A percentile compares a stretch with the other conserved stretches of the same genome.
phyloP scores from a whole-genome alignment of 176 grass and related monocot genomes.

The Aegilops umbellulata region DNA sequence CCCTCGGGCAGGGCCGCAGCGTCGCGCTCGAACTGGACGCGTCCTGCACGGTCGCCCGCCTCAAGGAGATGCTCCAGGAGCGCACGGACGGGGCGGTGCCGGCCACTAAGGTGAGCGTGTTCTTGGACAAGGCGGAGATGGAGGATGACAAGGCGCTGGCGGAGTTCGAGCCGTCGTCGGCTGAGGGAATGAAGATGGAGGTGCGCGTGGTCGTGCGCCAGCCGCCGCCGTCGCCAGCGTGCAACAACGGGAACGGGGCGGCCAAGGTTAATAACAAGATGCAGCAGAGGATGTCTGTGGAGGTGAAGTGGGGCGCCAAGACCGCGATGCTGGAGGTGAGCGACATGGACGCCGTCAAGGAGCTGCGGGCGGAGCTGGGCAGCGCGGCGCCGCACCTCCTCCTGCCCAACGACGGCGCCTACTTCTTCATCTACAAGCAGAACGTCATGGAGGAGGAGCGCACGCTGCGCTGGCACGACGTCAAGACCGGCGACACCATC shows the following conservation, averaged over 20 bases:
- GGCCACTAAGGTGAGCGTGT: background rate
- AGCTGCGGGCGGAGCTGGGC: background rate
- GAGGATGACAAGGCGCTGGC: conserved; percentile 32
- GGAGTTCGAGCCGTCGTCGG: conserved; percentile 13
- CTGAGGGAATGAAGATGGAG: conserved; percentile 7
- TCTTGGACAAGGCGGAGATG: conserved; percentile 45
- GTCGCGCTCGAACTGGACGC: conserved; percentile 18
- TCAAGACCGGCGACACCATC: conserved; percentile 53
- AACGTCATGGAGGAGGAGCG: conserved; percentile 64
- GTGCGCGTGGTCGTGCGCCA: conserved; percentile 16
- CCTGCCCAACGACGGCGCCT: conserved; percentile 14
- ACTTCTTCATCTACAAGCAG: conserved; percentile 61
- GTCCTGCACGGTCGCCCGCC: conserved; percentile 2
- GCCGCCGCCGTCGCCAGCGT: background rate
- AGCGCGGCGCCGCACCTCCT: background rate
- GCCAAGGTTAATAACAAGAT: background rate
- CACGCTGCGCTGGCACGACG: conserved; percentile 58
- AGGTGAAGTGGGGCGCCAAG: conserved; percentile 29
- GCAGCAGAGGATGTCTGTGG: conserved; percentile 23
- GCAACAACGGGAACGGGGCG: background rate
- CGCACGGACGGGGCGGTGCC: conserved; percentile 32
- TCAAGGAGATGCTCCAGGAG: conserved; percentile 47
- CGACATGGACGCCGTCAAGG: conserved; percentile 27
- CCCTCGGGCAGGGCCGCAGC: background rate
- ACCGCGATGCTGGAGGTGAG: conserved; percentile 40